Conservation (phyloP, 2,329 filamentous ascomycete species). For the Alternaria arborescens region DNA sequence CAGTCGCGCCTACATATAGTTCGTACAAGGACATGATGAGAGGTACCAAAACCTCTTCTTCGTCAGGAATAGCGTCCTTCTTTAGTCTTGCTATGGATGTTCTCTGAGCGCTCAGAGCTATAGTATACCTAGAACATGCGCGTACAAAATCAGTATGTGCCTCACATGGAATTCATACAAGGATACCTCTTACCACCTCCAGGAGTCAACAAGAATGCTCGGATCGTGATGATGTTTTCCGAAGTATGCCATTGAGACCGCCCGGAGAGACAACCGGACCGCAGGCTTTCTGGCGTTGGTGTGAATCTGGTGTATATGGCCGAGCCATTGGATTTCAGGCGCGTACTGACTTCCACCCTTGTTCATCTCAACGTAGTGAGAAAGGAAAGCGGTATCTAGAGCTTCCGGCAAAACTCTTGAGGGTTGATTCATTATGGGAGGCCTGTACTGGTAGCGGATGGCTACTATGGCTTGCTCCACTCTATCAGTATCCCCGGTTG, state of each 20-base stretch:
- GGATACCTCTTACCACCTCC: conserved; percentile 20
- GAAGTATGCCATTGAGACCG: conserved; percentile 46
- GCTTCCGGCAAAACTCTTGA: conserved; percentile 33
- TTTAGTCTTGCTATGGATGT: conserved; percentile 25
- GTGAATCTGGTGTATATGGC: conserved; percentile 31
- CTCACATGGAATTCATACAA: too few species aligned
- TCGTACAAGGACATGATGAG: conserved; percentile 44
- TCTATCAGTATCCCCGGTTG: conserved; percentile 11
- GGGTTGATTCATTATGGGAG: conserved; percentile 38
- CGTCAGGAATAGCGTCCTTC: conserved; percentile 34
- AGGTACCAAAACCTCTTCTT: conserved; percentile 42
- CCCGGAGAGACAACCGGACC: conserved; percentile 41
- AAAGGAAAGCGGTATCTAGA: conserved; percentile 40
- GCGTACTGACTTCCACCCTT: conserved; percentile 25
- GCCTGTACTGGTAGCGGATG: conserved; percentile 35
- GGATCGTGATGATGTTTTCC: conserved; percentile 41
- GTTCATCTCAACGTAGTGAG: conserved; percentile 44
- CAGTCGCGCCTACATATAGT: conserved; percentile 40
- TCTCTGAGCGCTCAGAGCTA: conserved; percentile 40
- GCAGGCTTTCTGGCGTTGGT: conserved; percentile 33
- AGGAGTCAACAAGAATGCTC: conserved; percentile 42
- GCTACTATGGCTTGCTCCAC: conserved; percentile 32
- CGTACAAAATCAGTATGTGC: too few species aligned
- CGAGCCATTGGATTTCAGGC: conserved; percentile 39
- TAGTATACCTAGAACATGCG: conserved; percentile 31